Base-by-base conservation (phyloP, 257 asterid genomes). In the Primulina huaijiensis region DNA sequence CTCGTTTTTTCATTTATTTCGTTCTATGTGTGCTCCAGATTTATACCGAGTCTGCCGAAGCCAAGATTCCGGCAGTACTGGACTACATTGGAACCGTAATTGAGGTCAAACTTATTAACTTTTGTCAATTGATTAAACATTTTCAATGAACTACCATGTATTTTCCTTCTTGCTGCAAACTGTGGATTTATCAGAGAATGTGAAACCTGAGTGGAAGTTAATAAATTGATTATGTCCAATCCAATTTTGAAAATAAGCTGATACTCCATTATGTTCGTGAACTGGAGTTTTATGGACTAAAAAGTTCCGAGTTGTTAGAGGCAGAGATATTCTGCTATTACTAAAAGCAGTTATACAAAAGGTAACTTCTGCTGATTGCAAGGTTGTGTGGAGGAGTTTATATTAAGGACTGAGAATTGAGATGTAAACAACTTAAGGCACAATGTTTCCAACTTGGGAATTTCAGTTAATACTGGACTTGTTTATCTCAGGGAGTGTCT, bases 11-110 rank as follows among this genome's bases (percentile, higher is more conserved):
- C 27, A 53, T 52, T 64, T 66, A 40, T 72, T 58, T 37, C 64
- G 60, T 73, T 31, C 43, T 57, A 56, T 76, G 60, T 38, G 68
- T 37, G 64, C 59, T 80, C 76, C 84, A 90, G 97, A 86, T 93
- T 62, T 93, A 89, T 71, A 86, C 82, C 33, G 89, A 84, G 27
- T 93, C 98, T 76, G 94, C 88, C 12, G 94, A 85, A 80, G 98
- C 87, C 64, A 90, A 93, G 85, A 89, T 93, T 74, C 89, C 95
- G 59, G 95, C 97, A 35, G 97, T 90, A 78, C 85, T 86, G 75
- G 97, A 90, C 79, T 93, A 93, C 89, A 76, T 93, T 73, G 97
- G 86, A 77, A 90, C 97, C 75, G 71, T 93, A 23, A 76, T 84
- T 78, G 96, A 92, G 96, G 97, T 92, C 71, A 60, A 27, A 68